A percentile compares a stretch with the other conserved stretches of the same genome.
Conservation (phyloP, 441 rosid genomes). For the Jatropha podagrica region DNA sequence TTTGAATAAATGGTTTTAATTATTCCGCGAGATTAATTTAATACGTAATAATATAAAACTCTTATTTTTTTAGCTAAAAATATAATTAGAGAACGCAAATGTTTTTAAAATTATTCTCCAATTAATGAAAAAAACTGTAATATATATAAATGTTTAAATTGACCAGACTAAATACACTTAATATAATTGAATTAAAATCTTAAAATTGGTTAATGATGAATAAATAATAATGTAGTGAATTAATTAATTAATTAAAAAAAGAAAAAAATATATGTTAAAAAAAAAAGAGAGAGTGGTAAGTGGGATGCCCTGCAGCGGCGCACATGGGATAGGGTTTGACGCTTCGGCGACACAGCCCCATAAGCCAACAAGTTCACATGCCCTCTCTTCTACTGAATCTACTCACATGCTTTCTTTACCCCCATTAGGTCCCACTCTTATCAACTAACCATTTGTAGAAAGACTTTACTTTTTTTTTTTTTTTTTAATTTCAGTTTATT, state of each 20-base stretch:
- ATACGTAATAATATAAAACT: too few relatives aligned
- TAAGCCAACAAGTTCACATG: constrained; percentile 39
- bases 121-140: too few relatives aligned
- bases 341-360: constrained; percentile 35
- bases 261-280: background rate
- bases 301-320: constrained; percentile 49
- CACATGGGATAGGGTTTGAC: constrained; percentile 51
- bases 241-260: too few relatives aligned
- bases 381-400: constrained; percentile 29
- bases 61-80: too few relatives aligned
- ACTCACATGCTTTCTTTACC: constrained; percentile 34
- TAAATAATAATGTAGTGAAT: background rate
- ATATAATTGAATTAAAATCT: too few relatives aligned
- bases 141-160: too few relatives aligned
- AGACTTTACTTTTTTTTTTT: background rate
- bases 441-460: background rate
- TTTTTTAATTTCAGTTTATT: background rate
- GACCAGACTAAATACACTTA: too few relatives aligned
- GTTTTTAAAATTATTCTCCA: too few relatives aligned
- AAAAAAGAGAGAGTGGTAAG: constrained; percentile 11
- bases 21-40: too few relatives aligned
- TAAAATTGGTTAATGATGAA: background rate
- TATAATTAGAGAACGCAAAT: too few relatives aligned
- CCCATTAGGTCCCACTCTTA: constrained; percentile 26
- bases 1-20: too few relatives aligned